Base-by-base conservation (phyloP, 2,329 filamentous ascomycete species). In the Metarhizium brunneum region DNA sequence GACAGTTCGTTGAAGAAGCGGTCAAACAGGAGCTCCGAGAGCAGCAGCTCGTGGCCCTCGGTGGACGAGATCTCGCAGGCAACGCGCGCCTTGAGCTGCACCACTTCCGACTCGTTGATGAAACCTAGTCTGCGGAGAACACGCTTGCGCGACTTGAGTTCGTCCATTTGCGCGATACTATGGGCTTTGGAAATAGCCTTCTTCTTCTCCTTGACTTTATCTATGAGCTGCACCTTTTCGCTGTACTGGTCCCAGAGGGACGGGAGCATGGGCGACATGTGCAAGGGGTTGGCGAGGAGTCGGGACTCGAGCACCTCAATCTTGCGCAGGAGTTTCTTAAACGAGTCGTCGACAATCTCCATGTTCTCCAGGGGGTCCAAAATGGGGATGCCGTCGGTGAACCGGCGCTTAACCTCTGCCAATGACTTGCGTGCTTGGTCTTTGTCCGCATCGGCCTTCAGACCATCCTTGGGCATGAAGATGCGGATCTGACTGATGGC, bases 351-450 rank as follows among this genome's bases (percentile, higher is more conserved):
- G 4, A 80, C 86, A 65, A 99, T 97, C 32, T 84, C 82, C 94
- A 99, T 97, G 66, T 96, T 92, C 70, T 97, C 92, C 43, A 99
- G 86, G 0, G 94, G 94, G 65, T 99, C 94, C 18, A 99, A 75
- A 6, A 92, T 79, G 3, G 94, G 87, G 56, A 99, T 76, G 3
- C 94, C 94, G 66, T 99, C 94, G 0, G 92, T 91, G 74, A 99
- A 97, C 30, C 94, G 86, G 62, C 84, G 84, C 71, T 88, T 82
- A 16, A 95, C 86, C 70, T 97, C 92, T 47, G 83, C 80, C 32
- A 97, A 72, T 1, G 78, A 81, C 61, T 88, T 88, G 56, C 86
- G 83, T 51, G 88, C 80, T 16, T 86, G 81, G 1, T 82, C 75
- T 35, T 82, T 81, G 57, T 90, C 82, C n/a, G 87, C 79, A 3